A percentile compares a stretch with the other conserved stretches of the same genome.
These are phyloP conservation scores for Apiotrichum laibachii DNA, from an alignment of 1,284 basidiomycete genomes.

Conservation along the genomic window DNA sequence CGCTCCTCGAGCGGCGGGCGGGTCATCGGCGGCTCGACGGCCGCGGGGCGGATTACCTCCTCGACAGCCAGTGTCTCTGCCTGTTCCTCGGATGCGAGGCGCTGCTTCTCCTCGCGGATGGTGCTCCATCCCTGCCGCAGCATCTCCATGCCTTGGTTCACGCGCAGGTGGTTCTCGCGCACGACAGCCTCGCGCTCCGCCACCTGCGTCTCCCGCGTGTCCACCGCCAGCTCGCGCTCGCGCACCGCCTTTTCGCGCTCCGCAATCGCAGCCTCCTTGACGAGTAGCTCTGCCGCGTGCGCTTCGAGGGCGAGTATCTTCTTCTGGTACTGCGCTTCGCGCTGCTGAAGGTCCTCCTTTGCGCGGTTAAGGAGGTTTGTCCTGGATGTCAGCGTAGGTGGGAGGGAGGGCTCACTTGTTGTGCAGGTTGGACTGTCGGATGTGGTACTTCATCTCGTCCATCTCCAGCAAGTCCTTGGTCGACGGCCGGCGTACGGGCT, in stretches of 20 bases:
- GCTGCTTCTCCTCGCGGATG: conserved; percentile 59
- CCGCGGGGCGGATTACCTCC: background rate
- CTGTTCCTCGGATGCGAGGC: conserved; percentile 14
- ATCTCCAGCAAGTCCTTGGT: conserved; percentile 49
- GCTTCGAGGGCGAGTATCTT: conserved; percentile 21
- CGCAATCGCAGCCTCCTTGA: conserved; percentile 39
- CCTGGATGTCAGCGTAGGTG: conserved; percentile 16
- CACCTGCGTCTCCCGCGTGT: conserved; percentile 66
- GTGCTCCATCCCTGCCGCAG: conserved; percentile 56
- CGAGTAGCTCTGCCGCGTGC: conserved; percentile 25
- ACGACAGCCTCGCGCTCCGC: conserved; percentile 63
- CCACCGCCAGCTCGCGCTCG: conserved; percentile 54
- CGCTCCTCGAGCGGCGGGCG: conserved; percentile 39
- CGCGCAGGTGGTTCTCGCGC: conserved; percentile 63
- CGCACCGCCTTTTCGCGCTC: conserved; percentile 21
- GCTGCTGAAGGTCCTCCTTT: conserved; percentile 57
- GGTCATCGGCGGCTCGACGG: background rate
- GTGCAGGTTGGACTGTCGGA: conserved; percentile 48
- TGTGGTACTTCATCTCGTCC: conserved; percentile 49
- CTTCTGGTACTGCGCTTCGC: conserved; percentile 43
- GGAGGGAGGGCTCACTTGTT: conserved; percentile 56
- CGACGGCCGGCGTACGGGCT: conserved; percentile 46
- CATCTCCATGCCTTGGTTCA: conserved; percentile 64
- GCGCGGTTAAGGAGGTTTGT: conserved; percentile 33
- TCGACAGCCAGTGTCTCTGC: background rate